Evolutionary conservation across 129 eudicot species (phyloP).

Genomic region (sunflower (Helianthus annuus)): DNA sequence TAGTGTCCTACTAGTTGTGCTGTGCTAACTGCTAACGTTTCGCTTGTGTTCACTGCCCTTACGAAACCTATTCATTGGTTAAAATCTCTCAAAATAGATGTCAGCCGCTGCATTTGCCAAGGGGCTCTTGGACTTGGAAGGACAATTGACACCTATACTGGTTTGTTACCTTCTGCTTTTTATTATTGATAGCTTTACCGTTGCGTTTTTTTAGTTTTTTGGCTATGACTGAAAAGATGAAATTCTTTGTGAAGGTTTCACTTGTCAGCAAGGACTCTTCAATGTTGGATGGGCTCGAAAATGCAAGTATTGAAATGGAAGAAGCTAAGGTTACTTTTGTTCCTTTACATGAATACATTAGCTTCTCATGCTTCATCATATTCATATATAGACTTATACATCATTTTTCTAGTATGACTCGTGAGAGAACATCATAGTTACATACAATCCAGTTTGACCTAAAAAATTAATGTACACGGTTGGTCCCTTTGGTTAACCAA

Average conservation of each 20-base stretch:
- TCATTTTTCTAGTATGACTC: no score
- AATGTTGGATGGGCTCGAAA: slow-evolving; percentile 96
- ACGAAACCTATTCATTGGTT: slow-evolving; percentile 4
- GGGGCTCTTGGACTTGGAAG: slow-evolving; percentile 99
- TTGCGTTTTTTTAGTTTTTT: slow-evolving; percentile 9
- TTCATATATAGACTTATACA: no score
- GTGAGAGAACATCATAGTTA: no score
- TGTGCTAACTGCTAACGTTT: no score
- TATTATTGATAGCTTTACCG: neutral
- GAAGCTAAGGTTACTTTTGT: slow-evolving; percentile 74
- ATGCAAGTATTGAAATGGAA: slow-evolving; percentile 95
- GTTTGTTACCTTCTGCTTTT: slow-evolving; percentile 35
- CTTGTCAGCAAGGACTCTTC: slow-evolving; percentile 99
- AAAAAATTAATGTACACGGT: no score
- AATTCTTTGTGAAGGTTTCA: slow-evolving; percentile 61
- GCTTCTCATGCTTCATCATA: no score
- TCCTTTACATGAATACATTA: no score
- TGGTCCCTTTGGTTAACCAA: no score
- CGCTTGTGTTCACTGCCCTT: neutral
- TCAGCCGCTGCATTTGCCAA: slow-evolving; percentile 99
- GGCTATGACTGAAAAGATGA: slow-evolving; percentile 27
- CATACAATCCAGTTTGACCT: no score
- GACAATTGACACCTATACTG: slow-evolving; percentile 94
- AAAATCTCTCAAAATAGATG: slow-evolving; percentile 58
- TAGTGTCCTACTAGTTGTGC: no score